A percentile compares a stretch with the other conserved stretches of the same genome.
Conservation (phyloP, 805 yeast species). For the Saturnispora hagleri region DNA sequence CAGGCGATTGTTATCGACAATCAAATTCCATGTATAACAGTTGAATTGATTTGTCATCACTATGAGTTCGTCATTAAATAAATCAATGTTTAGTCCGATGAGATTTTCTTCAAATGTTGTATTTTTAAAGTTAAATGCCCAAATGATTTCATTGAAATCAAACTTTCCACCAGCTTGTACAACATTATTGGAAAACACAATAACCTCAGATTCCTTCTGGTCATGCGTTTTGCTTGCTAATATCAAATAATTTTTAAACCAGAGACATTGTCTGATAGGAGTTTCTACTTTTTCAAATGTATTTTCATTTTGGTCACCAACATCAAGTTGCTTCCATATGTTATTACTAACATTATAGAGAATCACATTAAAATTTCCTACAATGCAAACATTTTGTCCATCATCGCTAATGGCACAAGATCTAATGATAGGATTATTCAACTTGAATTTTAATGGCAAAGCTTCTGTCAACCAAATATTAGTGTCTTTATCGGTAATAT, state of each 20-base stretch:
- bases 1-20: slow-evolving; percentile 9
- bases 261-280: slow-evolving; percentile 29
- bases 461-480: slow-evolving; percentile 38
- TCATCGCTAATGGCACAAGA: slow-evolving; percentile 36
- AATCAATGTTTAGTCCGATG: slow-evolving; percentile 23
- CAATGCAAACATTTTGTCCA: slow-evolving; percentile 39
- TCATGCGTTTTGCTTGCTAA: slow-evolving; percentile 20
- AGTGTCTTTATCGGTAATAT: slow-evolving; percentile 29
- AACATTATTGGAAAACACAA: slow-evolving; percentile 22
- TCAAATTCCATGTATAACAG: slow-evolving; percentile 28
- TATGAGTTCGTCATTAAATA: slow-evolving; percentile 21
- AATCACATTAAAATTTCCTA: slow-evolving; percentile 39
- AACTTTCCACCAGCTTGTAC: slow-evolving; percentile 20
- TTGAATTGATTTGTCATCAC: slow-evolving; percentile 26
- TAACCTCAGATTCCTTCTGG: slow-evolving; percentile 23
- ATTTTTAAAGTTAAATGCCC: slow-evolving; percentile 28
- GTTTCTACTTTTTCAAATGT: slow-evolving; percentile 20
- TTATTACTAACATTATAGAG: slow-evolving; percentile 32
- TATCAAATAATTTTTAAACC: slow-evolving; percentile 28
- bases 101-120: slow-evolving; percentile 22
- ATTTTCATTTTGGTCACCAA: slow-evolving; percentile 19
- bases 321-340: slow-evolving; percentile 39
- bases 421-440: slow-evolving; percentile 35
- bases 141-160: slow-evolving; percentile 22
- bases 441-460: slow-evolving; percentile 36